Evolutionary conservation across 2,329 filamentous ascomycete species (phyloP), one percentile per base, ranked within the genome.

Genomic region (Nothophaeocryptopus gaeumannii): DNA sequence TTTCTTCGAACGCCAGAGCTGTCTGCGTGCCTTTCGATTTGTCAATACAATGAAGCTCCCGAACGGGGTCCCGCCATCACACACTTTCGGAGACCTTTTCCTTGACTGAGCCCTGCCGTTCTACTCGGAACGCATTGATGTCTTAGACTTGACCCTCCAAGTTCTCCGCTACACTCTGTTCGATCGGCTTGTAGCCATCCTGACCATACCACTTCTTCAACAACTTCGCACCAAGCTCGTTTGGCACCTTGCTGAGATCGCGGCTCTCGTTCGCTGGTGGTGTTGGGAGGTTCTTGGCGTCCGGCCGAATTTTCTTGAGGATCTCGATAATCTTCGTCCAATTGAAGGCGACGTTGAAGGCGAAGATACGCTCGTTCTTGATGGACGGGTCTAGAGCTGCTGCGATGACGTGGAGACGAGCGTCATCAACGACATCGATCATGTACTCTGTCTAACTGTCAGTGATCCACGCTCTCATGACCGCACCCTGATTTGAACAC

Each of bases 331-430:
- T 56, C 2, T 71, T 58, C 14, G 78, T 76, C 63, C 72, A 78
- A 39, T 68, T 78, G 48, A 70, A 76, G 0, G 70, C 71, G 1
- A 70, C 66, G 0, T 75, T 78, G 45, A 77, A 80, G 1, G 68
- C 80, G 58, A 82, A 80, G 8, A 84, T 61, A 1, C 81, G 73
- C 58, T 83, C 74, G 0, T 70, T 70, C 2, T 65, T 52, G 0
- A 81, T 70, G 0, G 70, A 66, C 0, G 70, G 67, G 15, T 78
- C 67, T 0, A 80, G 67, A 1, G 50, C 57, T 7, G 78, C 65
- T 0, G 75, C 80, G 2, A 76, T 74, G 2, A 82, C 68, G 35
- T 83, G 79, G 0, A 84, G 62, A 0, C 74, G 66, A 0, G 77
- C 80, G 3, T 60, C 60, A 44, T 83, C 79, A 9, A 74, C 65